phyloP scores from a whole-genome alignment of 257 asterid genomes.

The Lithospermum erythrorhizon region DNA sequence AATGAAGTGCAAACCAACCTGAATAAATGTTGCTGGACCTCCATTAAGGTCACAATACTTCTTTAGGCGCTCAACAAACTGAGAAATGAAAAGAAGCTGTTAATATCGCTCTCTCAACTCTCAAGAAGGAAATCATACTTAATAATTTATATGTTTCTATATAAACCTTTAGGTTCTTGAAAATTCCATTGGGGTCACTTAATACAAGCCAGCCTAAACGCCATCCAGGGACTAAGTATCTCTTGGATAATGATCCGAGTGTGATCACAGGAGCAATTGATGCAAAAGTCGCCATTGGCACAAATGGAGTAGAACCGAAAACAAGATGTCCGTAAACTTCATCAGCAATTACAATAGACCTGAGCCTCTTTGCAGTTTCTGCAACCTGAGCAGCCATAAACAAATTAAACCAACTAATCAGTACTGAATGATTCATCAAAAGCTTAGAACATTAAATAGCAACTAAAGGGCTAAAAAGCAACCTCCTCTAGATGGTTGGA shows the following conservation, averaged over 20 bases:
- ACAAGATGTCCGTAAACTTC: slow-evolving; percentile 90
- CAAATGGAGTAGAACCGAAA: slow-evolving; percentile 64
- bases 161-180: slow-evolving; percentile 55
- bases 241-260: slow-evolving; percentile 76
- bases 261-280: slow-evolving; percentile 56
- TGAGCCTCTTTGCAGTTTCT: slow-evolving; percentile 60
- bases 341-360: slow-evolving; percentile 55
- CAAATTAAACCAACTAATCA: neutral
- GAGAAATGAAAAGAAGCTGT: slow-evolving; percentile 9
- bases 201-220: slow-evolving; percentile 85
- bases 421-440: neutral
- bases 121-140: neutral
- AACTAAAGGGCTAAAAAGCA: neutral
- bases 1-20: slow-evolving; percentile 27
- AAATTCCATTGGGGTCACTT: slow-evolving; percentile 47
- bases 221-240: slow-evolving; percentile 97
- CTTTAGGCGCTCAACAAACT: slow-evolving; percentile 72
- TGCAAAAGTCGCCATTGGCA: slow-evolving; percentile 81
- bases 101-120: neutral
- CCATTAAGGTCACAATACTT: slow-evolving; percentile 73
- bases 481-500: slow-evolving; percentile 64
- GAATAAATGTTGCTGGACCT: slow-evolving; percentile 84
- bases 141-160: neutral
- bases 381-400: slow-evolving; percentile 38
- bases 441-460: neutral